phyloP scores from a whole-genome alignment of 768 basidiomycete species.

The Pholiota microspora region DNA sequence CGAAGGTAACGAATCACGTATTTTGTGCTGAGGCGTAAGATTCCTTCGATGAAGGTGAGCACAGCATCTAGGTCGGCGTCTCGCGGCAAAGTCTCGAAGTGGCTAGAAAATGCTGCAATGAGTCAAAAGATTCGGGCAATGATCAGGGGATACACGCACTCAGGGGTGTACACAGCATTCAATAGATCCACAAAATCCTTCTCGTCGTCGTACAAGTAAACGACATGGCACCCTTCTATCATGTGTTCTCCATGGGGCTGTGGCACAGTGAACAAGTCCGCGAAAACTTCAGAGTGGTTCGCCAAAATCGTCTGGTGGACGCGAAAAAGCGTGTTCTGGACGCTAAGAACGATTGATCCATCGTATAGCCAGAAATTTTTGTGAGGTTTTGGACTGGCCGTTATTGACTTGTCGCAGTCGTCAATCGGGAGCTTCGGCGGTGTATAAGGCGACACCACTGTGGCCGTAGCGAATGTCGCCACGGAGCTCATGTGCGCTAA shows the following conservation, averaged over 20 bases:
- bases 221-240: slow-evolving; percentile 50
- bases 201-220: slow-evolving; percentile 46
- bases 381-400: slow-evolving; percentile 6
- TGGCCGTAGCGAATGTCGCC: background rate
- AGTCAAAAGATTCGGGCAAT: background rate
- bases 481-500: background rate
- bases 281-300: slow-evolving; percentile 64
- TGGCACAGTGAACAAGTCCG: slow-evolving; percentile 58
- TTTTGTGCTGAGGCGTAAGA: slow-evolving; percentile 63
- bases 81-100: slow-evolving; percentile 34
- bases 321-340: slow-evolving; percentile 38
- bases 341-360: slow-evolving; percentile 41
- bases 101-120: slow-evolving; percentile 20
- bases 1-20: slow-evolving; percentile 56
- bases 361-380: slow-evolving; percentile 44
- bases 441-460: background rate
- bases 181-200: slow-evolving; percentile 49
- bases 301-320: slow-evolving; percentile 46
- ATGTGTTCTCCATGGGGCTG: slow-evolving; percentile 41
- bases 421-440: background rate
- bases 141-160: slow-evolving; percentile 27
- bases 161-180: slow-evolving; percentile 51
- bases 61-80: slow-evolving; percentile 42
- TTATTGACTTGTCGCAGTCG: background rate
- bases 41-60: slow-evolving; percentile 45